phyloP scores from a whole-genome alignment of 2,329 filamentous ascomycete species.

The Corinectria fuckeliana region DNA sequence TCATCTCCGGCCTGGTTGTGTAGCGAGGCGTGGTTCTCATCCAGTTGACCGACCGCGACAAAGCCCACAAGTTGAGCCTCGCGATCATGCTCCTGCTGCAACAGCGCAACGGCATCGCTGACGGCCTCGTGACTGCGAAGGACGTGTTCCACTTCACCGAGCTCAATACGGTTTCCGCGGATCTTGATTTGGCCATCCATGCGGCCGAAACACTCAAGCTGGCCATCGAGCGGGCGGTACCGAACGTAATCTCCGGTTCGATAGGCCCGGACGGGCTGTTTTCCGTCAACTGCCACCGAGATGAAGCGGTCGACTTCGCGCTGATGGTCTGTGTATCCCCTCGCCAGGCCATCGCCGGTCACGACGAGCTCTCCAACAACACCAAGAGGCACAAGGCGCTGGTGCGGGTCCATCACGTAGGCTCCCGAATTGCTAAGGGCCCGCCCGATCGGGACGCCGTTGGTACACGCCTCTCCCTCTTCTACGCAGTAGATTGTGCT shows the following conservation, averaged over 20 bases:
- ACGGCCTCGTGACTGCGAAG: neutral
- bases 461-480: conserved; percentile 3
- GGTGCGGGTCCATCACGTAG: conserved; percentile 34
- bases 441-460: conserved; percentile 31
- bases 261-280: neutral
- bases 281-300: neutral
- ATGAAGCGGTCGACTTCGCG: neutral
- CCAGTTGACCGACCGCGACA: neutral
- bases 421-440: conserved; percentile 30
- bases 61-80: conserved; percentile 15
- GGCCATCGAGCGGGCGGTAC: neutral
- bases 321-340: neutral
- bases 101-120: neutral
- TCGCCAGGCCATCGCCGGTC: conserved; percentile 27
- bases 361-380: conserved; percentile 34
- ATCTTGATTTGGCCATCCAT: conserved; percentile 35
- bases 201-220: conserved; percentile 12
- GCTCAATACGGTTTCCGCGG: conserved; percentile 30
- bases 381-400: conserved; percentile 28
- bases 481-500: conserved; percentile 10
- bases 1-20: neutral
- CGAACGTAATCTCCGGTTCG: neutral
- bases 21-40: neutral
- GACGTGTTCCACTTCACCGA: conserved; percentile 29
- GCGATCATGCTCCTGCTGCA: neutral